phyloP scores from a whole-genome alignment of 495 filamentous ascomycete genomes.

The Collariella sp. region DNA sequence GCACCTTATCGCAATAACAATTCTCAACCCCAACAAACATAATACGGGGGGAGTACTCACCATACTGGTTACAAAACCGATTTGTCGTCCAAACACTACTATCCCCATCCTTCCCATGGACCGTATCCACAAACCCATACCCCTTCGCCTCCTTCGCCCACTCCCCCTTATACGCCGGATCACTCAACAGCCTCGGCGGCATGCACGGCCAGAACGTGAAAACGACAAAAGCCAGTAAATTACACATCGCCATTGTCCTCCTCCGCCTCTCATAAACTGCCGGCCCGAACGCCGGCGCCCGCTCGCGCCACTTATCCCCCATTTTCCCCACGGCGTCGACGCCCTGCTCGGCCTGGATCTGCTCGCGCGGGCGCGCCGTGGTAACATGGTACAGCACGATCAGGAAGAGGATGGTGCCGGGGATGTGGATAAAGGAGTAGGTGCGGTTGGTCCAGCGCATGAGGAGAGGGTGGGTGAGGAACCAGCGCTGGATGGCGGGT shows the following conservation, averaged over 20 bases:
- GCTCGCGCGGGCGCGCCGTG: constrained; percentile 38
- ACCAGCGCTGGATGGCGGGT: constrained; percentile 49
- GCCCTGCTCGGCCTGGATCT: constrained; percentile 27
- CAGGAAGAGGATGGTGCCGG: constrained; percentile 62
- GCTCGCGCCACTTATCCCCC: constrained; percentile 44
- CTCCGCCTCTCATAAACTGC: constrained; percentile 29
- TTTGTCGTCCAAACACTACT: constrained; percentile 63
- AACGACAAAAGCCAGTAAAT: constrained; percentile 66
- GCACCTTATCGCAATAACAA: neutral
- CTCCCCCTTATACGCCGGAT: constrained; percentile 30
- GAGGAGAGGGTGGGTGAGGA: constrained; percentile 32
- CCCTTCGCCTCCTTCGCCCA: constrained; percentile 23
- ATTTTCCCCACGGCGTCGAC: constrained; percentile 16
- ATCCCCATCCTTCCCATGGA: constrained; percentile 52
- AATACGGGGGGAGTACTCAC: constrained; percentile 2
- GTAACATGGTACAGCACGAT: constrained; percentile 62
- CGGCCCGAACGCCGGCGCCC: constrained; percentile 27
- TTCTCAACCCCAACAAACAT: neutral
- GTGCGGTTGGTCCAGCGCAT: constrained; percentile 48
- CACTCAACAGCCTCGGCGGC: constrained; percentile 62
- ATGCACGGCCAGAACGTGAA: constrained; percentile 76
- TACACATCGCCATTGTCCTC: constrained; percentile 65
- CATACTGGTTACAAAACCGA: constrained; percentile 49
- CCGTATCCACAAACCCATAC: constrained; percentile 68
- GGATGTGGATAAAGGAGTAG: constrained; percentile 78